A percentile compares a stretch with the other conserved stretches of the same genome.
phyloP scores from a whole-genome alignment of 202 grass and related monocot genomes.

The Panicum virgatum region DNA sequence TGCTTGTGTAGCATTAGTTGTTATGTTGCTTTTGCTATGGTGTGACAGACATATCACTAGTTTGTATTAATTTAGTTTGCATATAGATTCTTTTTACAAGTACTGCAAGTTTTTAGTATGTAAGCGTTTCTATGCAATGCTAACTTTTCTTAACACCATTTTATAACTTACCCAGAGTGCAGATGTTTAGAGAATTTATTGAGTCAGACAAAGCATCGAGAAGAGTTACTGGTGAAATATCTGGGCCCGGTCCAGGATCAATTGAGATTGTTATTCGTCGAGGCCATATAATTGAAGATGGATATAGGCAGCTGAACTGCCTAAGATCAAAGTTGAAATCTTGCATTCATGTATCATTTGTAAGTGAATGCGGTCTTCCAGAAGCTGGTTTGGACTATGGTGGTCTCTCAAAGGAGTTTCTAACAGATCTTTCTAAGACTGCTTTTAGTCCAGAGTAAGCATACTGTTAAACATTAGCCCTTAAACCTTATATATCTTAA shows the following conservation, averaged over 20 bases:
- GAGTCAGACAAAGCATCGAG: slow-evolving; percentile 76
- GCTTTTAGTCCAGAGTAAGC: slow-evolving; percentile 89
- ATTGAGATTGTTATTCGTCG: slow-evolving; percentile 87
- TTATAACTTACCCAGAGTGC: slow-evolving; percentile 66
- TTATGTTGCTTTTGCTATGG: slow-evolving; percentile 26
- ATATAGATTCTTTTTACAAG: slow-evolving; percentile 22
- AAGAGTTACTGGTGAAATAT: slow-evolving; percentile 62
- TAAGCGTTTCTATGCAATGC: too few relatives aligned
- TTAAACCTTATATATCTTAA: slow-evolving; percentile 3
- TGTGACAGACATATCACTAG: slow-evolving; percentile 2
- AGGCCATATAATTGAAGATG: slow-evolving; percentile 93
- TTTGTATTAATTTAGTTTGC: neutral
- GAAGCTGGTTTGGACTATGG: slow-evolving; percentile 99
- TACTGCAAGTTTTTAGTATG: slow-evolving; percentile 9
- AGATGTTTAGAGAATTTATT: slow-evolving; percentile 96
- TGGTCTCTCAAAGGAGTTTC: slow-evolving; percentile 94
- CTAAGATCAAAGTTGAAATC: slow-evolving; percentile 85
- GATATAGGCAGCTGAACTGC: slow-evolving; percentile 82
- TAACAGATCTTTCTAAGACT: slow-evolving; percentile 90
- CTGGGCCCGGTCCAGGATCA: slow-evolving; percentile 69
- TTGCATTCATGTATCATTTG: slow-evolving; percentile 93
- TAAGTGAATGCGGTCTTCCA: slow-evolving; percentile 93
- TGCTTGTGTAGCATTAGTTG: neutral
- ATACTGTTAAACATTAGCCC: slow-evolving; percentile 16
- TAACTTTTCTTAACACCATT: slow-evolving; percentile 30